Percentiles rank a stretch among this genome's conserved stretches.
These are phyloP conservation scores for Pseudozyma hubeiensis DNA, from an alignment of 1,284 basidiomycete species.

Conservation along the genomic window DNA sequence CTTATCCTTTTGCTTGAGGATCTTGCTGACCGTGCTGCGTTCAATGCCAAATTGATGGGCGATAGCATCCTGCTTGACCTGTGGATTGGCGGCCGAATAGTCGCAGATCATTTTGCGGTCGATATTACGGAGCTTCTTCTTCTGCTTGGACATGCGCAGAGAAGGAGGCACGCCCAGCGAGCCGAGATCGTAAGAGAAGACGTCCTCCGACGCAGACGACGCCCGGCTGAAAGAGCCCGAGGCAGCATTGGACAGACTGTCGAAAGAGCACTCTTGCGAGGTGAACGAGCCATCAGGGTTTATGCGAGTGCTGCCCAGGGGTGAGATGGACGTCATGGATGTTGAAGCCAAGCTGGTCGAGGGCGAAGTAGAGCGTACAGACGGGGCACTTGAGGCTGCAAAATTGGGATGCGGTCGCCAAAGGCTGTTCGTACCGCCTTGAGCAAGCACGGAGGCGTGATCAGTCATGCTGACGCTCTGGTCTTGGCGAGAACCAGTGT, in stretches of 20 bases:
- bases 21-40: constrained; percentile 92
- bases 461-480: constrained; percentile 11
- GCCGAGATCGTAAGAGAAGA: constrained; percentile 23
- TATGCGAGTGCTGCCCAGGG: constrained; percentile 34
- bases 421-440: constrained; percentile 4
- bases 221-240: constrained; percentile 45
- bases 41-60: constrained; percentile 78
- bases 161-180: constrained; percentile 26
- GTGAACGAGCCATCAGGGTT: constrained; percentile 48
- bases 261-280: constrained; percentile 48
- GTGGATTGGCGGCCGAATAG: constrained; percentile 31
- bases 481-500: constrained; percentile 17
- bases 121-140: constrained; percentile 51
- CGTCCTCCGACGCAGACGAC: constrained; percentile 41
- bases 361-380: constrained; percentile 37
- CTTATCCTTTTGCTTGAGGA: constrained; percentile 82
- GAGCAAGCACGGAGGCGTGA: constrained; percentile 15
- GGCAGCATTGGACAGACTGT: constrained; percentile 44
- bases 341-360: constrained; percentile 46
- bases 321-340: constrained; percentile 50
- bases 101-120: constrained; percentile 53
- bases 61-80: constrained; percentile 47
- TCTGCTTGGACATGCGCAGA: constrained; percentile 46
- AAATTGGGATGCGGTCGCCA: constrained; percentile 7
- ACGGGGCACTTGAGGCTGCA: constrained; percentile 21